phyloP scores from a whole-genome alignment of 805 yeast species.

The Blastobotrys peoriensis region DNA sequence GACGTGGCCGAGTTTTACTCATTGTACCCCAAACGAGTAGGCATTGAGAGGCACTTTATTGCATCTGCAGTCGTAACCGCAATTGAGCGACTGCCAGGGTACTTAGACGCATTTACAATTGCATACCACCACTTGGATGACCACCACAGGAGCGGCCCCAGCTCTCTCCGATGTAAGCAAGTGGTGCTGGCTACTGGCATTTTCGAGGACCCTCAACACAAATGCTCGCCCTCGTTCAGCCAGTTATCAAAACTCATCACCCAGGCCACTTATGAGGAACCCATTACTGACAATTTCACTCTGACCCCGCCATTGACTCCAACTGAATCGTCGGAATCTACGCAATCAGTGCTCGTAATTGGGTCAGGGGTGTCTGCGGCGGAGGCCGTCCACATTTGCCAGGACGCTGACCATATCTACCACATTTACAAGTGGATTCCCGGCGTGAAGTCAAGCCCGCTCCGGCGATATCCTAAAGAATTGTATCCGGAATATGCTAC shows the following conservation, averaged over 20 bases:
- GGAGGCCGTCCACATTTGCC: constrained; percentile 24
- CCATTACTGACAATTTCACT: not conserved
- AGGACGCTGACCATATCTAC: constrained; percentile 10
- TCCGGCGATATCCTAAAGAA: constrained; percentile 26
- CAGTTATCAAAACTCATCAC: not conserved
- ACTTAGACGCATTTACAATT: not conserved
- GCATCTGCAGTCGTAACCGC: constrained; percentile 15
- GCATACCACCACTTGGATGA: not conserved
- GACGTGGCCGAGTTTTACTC: constrained; percentile 27
- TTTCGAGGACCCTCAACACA: constrained; percentile 16
- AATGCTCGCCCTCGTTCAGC: not conserved
- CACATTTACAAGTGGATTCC: constrained; percentile 28
- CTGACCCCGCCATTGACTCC: constrained; percentile 6
- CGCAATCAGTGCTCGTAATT: constrained; percentile 16
- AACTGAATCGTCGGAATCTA: constrained; percentile 2
- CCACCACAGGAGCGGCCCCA: not conserved
- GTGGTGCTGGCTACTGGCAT: constrained; percentile 27
- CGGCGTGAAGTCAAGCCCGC: constrained; percentile 18
- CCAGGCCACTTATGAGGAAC: not conserved
- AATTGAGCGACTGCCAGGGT: constrained; percentile 1
- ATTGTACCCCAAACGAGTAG: constrained; percentile 22
- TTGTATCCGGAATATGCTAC: constrained; percentile 29
- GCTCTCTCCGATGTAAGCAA: not conserved
- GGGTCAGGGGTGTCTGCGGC: constrained; percentile 34
- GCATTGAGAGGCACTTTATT: constrained; percentile 17